Percentiles rank a stretch among this genome's conserved stretches.
Evolutionary conservation across 345 rosid genomes (phyloP).

Genomic region (Eucalyptus marginata): DNA sequence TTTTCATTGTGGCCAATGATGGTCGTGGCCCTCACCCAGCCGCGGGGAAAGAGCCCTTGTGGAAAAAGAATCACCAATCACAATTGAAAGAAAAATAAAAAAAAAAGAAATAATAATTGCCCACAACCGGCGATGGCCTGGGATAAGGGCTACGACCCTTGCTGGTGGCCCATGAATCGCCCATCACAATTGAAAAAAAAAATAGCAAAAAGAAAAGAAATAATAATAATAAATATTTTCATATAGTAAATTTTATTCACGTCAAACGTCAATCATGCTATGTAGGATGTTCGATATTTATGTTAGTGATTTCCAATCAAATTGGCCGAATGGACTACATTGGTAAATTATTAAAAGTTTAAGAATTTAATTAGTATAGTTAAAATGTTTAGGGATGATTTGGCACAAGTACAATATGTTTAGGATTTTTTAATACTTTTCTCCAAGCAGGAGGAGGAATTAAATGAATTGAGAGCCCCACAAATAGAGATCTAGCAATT

Average conservation of each 20-base stretch:
- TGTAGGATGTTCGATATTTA: rapidly evolving
- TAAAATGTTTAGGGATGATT: rapidly evolving
- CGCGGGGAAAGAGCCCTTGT: rapidly evolving
- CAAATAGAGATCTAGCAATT: neutral
- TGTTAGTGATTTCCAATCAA: neutral
- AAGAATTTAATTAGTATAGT: rapidly evolving
- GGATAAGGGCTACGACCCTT: rapidly evolving
- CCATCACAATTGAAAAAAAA: too few relatives aligned
- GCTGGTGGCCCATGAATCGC: rapidly evolving
- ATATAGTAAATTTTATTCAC: too few relatives aligned
- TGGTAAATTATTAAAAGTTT: neutral
- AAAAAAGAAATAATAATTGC: neutral
- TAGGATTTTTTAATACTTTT: too few relatives aligned
- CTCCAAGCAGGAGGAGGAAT: rapidly evolving
- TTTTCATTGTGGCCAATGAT: neutral
- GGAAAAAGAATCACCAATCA: too few relatives aligned
- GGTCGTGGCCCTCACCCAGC: neutral
- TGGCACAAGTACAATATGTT: rapidly evolving
- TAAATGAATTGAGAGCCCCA: neutral
- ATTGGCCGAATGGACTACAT: neutral
- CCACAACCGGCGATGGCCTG: neutral
- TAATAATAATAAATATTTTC: too few relatives aligned
- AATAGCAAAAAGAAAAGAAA: too few relatives aligned
- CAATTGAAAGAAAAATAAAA: too few relatives aligned
- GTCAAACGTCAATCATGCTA: rapidly evolving